Percentiles rank a stretch among this genome's conserved stretches.
phyloP scores from a whole-genome alignment of 2,329 filamentous ascomycete genomes.

The Scedosporium dehoogii region DNA sequence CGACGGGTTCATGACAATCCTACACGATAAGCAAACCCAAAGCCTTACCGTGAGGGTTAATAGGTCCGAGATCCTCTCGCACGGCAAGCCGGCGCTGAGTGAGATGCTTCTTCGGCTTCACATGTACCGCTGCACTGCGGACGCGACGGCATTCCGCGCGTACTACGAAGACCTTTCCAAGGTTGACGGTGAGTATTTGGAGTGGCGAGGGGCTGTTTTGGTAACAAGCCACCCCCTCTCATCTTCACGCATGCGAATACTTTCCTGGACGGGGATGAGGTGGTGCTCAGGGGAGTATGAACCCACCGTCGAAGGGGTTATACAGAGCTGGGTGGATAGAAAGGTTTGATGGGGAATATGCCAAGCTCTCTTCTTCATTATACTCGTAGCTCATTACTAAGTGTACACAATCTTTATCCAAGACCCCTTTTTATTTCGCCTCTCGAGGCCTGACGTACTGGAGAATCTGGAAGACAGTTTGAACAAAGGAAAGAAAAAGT shows the following conservation, averaged over 20 bases:
- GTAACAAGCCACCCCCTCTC: slow-evolving; percentile 45
- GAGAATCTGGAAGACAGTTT: slow-evolving; percentile 14
- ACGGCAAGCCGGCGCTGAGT: slow-evolving; percentile 48
- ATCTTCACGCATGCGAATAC: slow-evolving; percentile 59
- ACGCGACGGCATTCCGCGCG: slow-evolving; percentile 37
- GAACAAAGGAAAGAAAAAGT: slow-evolving; percentile 12
- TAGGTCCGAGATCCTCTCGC: slow-evolving; percentile 41
- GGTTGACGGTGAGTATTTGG: slow-evolving; percentile 41
- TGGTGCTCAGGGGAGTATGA: slow-evolving; percentile 47
- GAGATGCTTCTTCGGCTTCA: slow-evolving; percentile 49
- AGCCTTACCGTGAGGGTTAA: slow-evolving; percentile 46
- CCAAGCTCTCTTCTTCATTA: background rate
- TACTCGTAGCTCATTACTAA: background rate
- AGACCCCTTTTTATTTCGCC: too few relatives aligned
- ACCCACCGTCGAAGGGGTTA: slow-evolving; percentile 49
- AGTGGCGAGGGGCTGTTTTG: slow-evolving; percentile 46
- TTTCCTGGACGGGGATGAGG: slow-evolving; percentile 19
- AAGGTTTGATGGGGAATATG: slow-evolving; percentile 9
- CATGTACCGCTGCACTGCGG: slow-evolving; percentile 53
- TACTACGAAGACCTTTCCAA: slow-evolving; percentile 49
- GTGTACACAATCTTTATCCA: too few relatives aligned
- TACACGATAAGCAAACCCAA: slow-evolving; percentile 31
- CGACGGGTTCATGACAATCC: slow-evolving; percentile 39
- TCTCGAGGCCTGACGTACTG: slow-evolving; percentile 8
- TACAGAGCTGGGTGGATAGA: slow-evolving; percentile 42